A percentile compares a stretch with the other conserved stretches of the same genome.
Evolutionary conservation across 495 filamentous ascomycete species (phyloP).

Genomic region (Lasiosphaeria hispida): DNA sequence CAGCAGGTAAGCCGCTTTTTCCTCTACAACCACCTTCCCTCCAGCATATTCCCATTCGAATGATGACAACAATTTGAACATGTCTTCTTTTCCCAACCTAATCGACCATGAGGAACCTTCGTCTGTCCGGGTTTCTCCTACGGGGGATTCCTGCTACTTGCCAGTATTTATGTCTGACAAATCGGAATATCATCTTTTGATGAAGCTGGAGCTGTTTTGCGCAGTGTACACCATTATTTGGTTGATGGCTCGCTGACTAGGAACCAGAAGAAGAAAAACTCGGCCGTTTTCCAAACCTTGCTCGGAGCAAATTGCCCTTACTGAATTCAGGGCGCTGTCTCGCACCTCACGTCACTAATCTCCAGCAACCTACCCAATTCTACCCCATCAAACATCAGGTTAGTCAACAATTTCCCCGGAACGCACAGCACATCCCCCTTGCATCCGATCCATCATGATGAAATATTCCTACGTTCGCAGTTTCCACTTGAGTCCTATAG

Average conservation of each 20-base stretch:
- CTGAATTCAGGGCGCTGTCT: background rate
- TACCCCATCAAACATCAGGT: slow-evolving; percentile 15
- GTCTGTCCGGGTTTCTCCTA: slow-evolving; percentile 66
- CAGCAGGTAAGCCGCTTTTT: slow-evolving; percentile 24
- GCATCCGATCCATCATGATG: slow-evolving; percentile 49
- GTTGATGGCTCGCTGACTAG: slow-evolving; percentile 10
- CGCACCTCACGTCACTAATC: slow-evolving; percentile 5
- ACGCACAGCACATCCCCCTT: background rate
- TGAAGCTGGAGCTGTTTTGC: background rate
- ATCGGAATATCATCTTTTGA: slow-evolving; percentile 10
- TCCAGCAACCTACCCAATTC: background rate
- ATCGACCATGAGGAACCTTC: slow-evolving; percentile 87
- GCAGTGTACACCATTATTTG: background rate
- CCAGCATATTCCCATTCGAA: slow-evolving; percentile 37
- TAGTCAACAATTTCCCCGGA: slow-evolving; percentile 17
- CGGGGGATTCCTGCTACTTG: slow-evolving; percentile 85
- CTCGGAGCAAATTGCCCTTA: background rate
- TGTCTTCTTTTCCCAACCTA: slow-evolving; percentile 93
- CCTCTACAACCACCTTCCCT: slow-evolving; percentile 4
- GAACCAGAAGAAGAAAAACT: too few species aligned
- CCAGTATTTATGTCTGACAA: slow-evolving; percentile 92
- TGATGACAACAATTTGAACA: slow-evolving; percentile 75
- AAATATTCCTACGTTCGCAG: slow-evolving; percentile 62
- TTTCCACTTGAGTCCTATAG: slow-evolving; percentile 64
- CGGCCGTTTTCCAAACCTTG: background rate